Conservation (phyloP, 2,329 filamentous ascomycete species). For the Cyanodermella asteris region DNA sequence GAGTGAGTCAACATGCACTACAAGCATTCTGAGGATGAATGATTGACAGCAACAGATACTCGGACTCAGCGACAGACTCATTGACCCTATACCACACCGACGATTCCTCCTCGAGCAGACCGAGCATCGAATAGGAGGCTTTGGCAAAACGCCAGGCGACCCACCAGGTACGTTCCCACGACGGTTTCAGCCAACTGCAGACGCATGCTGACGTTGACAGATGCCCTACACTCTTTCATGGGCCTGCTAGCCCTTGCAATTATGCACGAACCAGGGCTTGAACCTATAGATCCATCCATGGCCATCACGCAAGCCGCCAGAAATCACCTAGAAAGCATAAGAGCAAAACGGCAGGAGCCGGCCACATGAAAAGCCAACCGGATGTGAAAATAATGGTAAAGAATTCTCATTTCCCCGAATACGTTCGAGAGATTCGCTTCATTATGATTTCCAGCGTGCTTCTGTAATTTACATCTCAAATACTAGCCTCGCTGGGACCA, state of each 20-base stretch:
- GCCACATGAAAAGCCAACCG: neutral
- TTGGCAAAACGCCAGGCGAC: constrained; percentile 47
- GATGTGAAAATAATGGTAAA: too few species aligned
- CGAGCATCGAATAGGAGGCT: constrained; percentile 67
- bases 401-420: neutral
- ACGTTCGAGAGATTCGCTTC: neutral
- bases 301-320: constrained; percentile 41
- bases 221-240: constrained; percentile 75
- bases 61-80: too few species aligned
- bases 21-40: too few species aligned
- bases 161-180: constrained; percentile 33
- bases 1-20: too few species aligned
- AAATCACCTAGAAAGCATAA: constrained; percentile 18
- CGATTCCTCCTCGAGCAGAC: constrained; percentile 66
- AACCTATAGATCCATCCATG: constrained; percentile 49
- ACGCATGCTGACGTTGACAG: constrained; percentile 20
- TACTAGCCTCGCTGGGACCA: neutral
- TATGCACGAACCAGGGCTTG: constrained; percentile 47
- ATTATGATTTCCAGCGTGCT: neutral
- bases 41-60: too few species aligned
- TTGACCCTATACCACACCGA: constrained; percentile 39
- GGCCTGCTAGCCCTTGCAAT: constrained; percentile 61
- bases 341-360: neutral
- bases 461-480: neutral
- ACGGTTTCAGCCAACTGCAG: constrained; percentile 8